phyloP scores from a whole-genome alignment of 257 asterid species.

The Striga asiatica region DNA sequence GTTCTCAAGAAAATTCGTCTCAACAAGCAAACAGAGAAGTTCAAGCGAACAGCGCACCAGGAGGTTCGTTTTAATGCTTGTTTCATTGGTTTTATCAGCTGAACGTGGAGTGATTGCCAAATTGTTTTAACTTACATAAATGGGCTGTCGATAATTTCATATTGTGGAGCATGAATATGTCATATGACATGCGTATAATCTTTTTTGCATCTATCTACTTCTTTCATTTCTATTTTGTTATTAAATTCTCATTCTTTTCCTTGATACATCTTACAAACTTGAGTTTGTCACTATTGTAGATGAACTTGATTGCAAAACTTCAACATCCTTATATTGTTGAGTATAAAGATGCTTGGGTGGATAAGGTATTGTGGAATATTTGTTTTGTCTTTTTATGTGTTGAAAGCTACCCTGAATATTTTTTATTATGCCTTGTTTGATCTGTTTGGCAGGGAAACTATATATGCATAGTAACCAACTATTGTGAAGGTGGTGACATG shows the following conservation, averaged over 20 bases:
- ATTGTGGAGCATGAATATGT: neutral
- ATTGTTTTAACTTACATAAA: neutral
- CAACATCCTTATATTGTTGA: conserved; percentile 77
- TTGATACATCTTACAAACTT: neutral
- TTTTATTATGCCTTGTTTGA: neutral
- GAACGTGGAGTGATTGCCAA: neutral
- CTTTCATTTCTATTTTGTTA: neutral
- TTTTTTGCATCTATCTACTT: neutral
- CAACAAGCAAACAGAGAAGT: conserved; percentile 69
- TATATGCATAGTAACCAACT: conserved; percentile 70
- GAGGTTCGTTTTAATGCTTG: conserved; percentile 45
- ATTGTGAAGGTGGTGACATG: conserved; percentile 89
- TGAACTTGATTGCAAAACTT: conserved; percentile 56
- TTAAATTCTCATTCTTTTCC: neutral
- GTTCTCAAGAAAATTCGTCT: conserved; percentile 77
- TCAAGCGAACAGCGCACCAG: conserved; percentile 62
- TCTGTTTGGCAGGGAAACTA: conserved; percentile 48
- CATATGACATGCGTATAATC: neutral
- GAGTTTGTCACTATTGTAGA: conserved; percentile 32
- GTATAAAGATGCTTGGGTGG: conserved; percentile 92
- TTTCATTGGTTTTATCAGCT: neutral
- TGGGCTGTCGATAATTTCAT: neutral
- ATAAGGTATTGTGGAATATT: conserved; percentile 41
- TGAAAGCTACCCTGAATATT: neutral
- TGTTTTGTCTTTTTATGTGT: neutral